phyloP scores from a whole-genome alignment of 257 asterid genomes.

The Solanum bukasovii region DNA sequence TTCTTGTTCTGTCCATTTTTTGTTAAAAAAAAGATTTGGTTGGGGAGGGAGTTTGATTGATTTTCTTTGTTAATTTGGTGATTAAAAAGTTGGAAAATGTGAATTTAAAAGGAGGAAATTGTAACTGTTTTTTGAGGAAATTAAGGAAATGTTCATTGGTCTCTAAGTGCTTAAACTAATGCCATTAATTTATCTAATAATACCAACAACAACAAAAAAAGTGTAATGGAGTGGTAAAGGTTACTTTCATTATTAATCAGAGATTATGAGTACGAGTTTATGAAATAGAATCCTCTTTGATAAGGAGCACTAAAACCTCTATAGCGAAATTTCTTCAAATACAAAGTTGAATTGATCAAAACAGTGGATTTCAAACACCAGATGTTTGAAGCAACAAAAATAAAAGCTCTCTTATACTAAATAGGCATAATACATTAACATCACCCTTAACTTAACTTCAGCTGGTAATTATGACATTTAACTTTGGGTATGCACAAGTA shows the following conservation, averaged over 20 bases:
- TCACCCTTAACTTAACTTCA: no score
- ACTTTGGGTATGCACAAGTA: no score
- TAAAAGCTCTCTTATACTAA: no score
- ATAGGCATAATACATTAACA: no score
- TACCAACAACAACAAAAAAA: neutral
- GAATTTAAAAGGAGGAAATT: neutral
- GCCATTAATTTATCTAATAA: neutral
- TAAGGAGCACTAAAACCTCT: no score
- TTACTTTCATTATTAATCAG: neutral
- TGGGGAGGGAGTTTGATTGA: neutral
- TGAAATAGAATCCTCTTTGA: no score
- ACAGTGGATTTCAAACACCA: no score
- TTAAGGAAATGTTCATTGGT: neutral
- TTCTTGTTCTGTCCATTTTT: conserved; percentile 4
- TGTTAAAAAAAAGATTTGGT: neutral
- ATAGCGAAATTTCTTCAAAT: no score
- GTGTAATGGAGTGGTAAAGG: neutral
- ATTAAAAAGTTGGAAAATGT: neutral
- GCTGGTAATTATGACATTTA: no score
- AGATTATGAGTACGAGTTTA: no score
- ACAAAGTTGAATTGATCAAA: no score
- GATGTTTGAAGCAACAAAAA: neutral
- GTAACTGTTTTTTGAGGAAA: neutral
- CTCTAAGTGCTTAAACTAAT: neutral
- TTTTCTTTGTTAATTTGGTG: neutral